phyloP scores from a whole-genome alignment of 2,329 filamentous ascomycete species.

The Phialemoniopsis sp. region DNA sequence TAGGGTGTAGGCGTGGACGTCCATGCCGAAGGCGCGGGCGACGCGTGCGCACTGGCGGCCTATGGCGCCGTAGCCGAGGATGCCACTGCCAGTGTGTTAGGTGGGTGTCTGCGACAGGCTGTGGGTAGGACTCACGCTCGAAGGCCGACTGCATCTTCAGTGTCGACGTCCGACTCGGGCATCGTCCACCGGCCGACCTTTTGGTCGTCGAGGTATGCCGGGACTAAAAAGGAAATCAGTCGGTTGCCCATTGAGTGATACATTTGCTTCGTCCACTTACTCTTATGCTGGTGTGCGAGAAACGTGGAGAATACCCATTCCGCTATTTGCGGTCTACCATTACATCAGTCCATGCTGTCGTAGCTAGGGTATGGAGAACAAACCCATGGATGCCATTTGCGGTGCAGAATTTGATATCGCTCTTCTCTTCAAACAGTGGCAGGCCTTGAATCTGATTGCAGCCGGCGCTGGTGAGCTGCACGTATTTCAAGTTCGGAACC shows the following conservation, averaged over 20 bases:
- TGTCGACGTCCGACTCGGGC: neutral
- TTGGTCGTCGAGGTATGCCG: conserved; percentile 31
- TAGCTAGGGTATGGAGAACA: conserved; percentile 14
- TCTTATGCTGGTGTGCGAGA: conserved; percentile 40
- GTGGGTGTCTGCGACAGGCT: neutral
- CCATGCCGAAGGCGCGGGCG: conserved; percentile 62
- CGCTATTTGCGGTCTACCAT: conserved; percentile 45
- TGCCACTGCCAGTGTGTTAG: conserved; percentile 31
- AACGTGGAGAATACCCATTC: conserved; percentile 53
- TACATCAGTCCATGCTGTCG: neutral
- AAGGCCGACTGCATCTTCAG: conserved; percentile 40
- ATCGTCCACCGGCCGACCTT: too few relatives aligned
- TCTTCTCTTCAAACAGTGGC: conserved; percentile 44
- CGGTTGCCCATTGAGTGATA: too few relatives aligned
- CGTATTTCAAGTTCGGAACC: conserved; percentile 43
- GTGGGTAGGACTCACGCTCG: conserved; percentile 36
- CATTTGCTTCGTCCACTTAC: conserved; percentile 27
- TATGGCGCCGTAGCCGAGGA: conserved; percentile 51
- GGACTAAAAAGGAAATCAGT: conserved; percentile 24
- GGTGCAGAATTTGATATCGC: conserved; percentile 43
- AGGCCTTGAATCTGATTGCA: conserved; percentile 42
- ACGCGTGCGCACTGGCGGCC: conserved; percentile 52
- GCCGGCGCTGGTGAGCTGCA: conserved; percentile 52
- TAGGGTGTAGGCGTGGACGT: conserved; percentile 72
- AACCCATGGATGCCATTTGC: conserved; percentile 56